These are phyloP conservation scores for Chlorella sp. DNA, from an alignment of 139 green algal genomes.

Conservation along the genomic window DNA sequence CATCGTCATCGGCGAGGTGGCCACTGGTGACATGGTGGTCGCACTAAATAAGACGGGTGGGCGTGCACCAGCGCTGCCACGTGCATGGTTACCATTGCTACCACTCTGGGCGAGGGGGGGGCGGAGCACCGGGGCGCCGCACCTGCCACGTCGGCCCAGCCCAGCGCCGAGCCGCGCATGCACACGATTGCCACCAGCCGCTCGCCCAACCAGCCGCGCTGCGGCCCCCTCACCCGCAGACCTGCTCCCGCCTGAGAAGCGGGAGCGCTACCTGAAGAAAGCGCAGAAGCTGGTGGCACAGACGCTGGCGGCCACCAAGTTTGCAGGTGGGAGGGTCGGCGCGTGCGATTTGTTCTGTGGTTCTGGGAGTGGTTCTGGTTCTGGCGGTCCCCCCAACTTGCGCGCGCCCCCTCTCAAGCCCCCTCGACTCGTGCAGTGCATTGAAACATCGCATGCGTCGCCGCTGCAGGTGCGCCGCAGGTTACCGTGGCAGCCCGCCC, in stretches of 20 bases:
- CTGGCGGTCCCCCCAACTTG: too few species aligned
- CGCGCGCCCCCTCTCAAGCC: too few species aligned
- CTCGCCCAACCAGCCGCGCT: not conserved
- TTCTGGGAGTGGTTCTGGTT: too few species aligned
- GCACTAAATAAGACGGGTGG: conserved; percentile 86
- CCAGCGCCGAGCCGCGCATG: too few species aligned
- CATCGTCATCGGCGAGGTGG: conserved; percentile 90
- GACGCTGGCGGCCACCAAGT: conserved; percentile 85
- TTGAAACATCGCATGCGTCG: too few species aligned
- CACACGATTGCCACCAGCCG: not conserved
- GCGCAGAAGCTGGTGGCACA: conserved; percentile 54
- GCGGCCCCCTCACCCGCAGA: conserved; percentile 37
- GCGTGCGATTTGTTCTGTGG: too few species aligned
- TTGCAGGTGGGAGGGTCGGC: too few species aligned
- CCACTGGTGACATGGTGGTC: conserved; percentile 81
- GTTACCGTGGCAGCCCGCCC: too few species aligned
- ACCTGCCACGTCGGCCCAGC: too few species aligned
- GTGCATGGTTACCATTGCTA: not conserved
- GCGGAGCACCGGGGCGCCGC: too few species aligned
- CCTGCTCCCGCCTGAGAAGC: conserved; percentile 61
- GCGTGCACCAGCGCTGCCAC: not conserved
- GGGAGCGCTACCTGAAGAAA: conserved; percentile 63
- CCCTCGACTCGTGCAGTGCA: too few species aligned
- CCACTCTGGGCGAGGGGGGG: not conserved
- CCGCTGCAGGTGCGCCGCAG: too few species aligned